Evolutionary conservation across 2,329 filamentous ascomycete genomes (phyloP).

Genomic region (Paecilomyces dactylethromorphus): DNA sequence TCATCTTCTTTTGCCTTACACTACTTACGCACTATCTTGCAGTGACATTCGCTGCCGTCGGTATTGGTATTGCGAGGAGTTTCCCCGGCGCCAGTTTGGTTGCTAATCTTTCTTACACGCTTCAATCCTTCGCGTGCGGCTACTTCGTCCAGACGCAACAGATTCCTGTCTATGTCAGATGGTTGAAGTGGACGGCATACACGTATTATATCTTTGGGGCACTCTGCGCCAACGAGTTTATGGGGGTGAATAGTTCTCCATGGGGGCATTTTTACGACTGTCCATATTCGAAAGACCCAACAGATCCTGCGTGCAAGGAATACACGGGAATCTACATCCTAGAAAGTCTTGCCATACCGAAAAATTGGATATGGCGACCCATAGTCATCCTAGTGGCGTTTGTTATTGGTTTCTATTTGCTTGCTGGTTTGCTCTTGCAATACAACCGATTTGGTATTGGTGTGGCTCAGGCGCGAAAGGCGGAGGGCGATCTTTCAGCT

Average conservation of each 20-base stretch:
- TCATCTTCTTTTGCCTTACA: conserved; percentile 64
- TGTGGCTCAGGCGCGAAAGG: conserved; percentile 55
- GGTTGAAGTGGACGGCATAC: conserved; percentile 54
- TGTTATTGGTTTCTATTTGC: conserved; percentile 54
- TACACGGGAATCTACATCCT: conserved; percentile 67
- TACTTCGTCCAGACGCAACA: conserved; percentile 69
- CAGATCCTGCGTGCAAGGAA: conserved; percentile 59
- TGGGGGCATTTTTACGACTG: conserved; percentile 66
- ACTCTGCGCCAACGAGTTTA: conserved; percentile 66
- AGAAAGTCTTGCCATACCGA: conserved; percentile 60
- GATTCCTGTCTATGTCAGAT: conserved; percentile 70
- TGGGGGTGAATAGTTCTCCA: conserved; percentile 24
- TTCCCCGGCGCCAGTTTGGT: conserved; percentile 67
- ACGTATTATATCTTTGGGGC: conserved; percentile 61
- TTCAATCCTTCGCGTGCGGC: conserved; percentile 69
- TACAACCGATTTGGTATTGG: conserved; percentile 63
- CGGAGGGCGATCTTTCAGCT: conserved; percentile 57
- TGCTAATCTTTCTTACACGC: conserved; percentile 64
- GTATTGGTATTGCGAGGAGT: conserved; percentile 58
- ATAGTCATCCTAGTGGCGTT: conserved; percentile 59
- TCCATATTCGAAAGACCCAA: conserved; percentile 54
- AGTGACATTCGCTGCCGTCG: conserved; percentile 63
- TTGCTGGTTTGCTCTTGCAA: conserved; percentile 56
- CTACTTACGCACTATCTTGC: conserved; percentile 68
- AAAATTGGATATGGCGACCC: conserved; percentile 60